Evolutionary conservation across 164 flowering plant genomes (phyloP).

Genomic region (Malania oleifera): DNA sequence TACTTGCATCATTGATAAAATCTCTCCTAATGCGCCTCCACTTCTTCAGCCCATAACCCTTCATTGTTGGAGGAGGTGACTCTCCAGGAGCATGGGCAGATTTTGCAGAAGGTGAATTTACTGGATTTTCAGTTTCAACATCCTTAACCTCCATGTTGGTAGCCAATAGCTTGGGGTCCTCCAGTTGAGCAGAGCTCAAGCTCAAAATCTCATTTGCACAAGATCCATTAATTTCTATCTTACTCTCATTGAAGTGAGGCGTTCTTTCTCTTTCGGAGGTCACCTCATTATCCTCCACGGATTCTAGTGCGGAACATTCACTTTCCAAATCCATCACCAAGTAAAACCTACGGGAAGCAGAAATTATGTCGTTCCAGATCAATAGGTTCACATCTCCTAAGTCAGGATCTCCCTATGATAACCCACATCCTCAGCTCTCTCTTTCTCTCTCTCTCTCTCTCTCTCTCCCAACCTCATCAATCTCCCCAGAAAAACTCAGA

Average conservation of each 20-base stretch:
- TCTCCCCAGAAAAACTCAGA: conserved; percentile 7
- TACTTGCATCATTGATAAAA: conserved; percentile 30
- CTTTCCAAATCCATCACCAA: conserved; percentile 39
- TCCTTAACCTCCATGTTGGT: conserved; percentile 12
- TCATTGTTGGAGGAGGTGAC: conserved; percentile 24
- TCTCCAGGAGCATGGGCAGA: conserved; percentile 20
- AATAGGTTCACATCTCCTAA: background rate
- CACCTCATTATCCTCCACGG: conserved; percentile 32
- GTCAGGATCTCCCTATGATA: background rate
- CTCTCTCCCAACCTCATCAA: too few species aligned
- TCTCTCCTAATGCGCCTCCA: conserved; percentile 76
- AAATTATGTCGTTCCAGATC: background rate
- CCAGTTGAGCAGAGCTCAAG: conserved; percentile 7
- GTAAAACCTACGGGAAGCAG: background rate
- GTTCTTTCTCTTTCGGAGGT: conserved; percentile 6
- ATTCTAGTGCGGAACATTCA: conserved; percentile 26
- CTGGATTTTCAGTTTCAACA: conserved; percentile 9
- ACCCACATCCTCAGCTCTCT: background rate
- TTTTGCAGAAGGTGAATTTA: conserved; percentile 11
- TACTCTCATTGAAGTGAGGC: conserved; percentile 14
- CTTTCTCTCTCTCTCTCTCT: background rate
- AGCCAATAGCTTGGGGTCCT: background rate
- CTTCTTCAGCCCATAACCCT: conserved; percentile 80
- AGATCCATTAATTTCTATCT: conserved; percentile 29
- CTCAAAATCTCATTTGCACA: conserved; percentile 17